phyloP scores from a whole-genome alignment of 2,329 filamentous ascomycete species.

The Fusarium longipes region DNA sequence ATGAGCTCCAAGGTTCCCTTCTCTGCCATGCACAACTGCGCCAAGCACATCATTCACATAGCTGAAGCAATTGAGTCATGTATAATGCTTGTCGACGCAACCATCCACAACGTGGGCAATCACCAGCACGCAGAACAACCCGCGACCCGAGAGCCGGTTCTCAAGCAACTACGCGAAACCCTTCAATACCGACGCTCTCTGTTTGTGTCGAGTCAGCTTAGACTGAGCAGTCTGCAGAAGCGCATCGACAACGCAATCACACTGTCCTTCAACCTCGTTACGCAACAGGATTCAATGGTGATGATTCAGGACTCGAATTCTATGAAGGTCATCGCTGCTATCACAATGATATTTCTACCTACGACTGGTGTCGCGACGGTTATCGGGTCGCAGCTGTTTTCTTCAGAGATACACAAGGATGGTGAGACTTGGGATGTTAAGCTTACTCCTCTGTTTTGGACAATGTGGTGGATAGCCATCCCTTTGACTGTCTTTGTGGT shows the following conservation, averaged over 20 bases:
- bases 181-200: conserved; percentile 50
- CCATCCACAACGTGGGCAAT: conserved; percentile 26
- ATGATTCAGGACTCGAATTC: conserved; percentile 52
- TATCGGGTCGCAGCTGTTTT: conserved; percentile 46
- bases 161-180: conserved; percentile 45
- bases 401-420: conserved; percentile 35
- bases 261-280: conserved; percentile 52
- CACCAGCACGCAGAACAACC: conserved; percentile 1
- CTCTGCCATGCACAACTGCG: conserved; percentile 46
- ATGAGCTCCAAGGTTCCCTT: conserved; percentile 46
- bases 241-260: conserved; percentile 52
- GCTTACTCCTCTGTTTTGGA: conserved; percentile 47
- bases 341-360: conserved; percentile 54
- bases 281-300: conserved; percentile 52
- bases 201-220: conserved; percentile 52
- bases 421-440: conserved; percentile 40
- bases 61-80: conserved; percentile 47
- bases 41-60: conserved; percentile 48
- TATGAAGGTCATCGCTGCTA: conserved; percentile 53
- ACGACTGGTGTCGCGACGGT: conserved; percentile 52
- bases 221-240: conserved; percentile 50
- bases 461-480: conserved; percentile 48
- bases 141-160: conserved; percentile 22
- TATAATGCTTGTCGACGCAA: conserved; percentile 43
- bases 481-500: conserved; percentile 45